These are phyloP conservation scores for Biscogniauxia marginata DNA, from an alignment of 2,329 filamentous ascomycete genomes.

Conservation along the genomic window DNA sequence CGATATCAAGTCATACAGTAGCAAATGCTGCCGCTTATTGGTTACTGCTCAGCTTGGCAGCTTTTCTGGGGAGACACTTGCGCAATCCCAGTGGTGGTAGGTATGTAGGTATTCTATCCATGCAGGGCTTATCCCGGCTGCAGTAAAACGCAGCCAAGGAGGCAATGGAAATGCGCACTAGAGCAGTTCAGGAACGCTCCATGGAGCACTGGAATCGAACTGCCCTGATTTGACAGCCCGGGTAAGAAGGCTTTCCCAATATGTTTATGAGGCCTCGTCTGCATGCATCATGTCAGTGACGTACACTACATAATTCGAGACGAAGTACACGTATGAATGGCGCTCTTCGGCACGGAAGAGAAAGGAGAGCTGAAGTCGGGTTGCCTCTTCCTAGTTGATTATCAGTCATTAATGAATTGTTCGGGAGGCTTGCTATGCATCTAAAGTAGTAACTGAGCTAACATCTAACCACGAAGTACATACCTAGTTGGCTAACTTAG, in stretches of 20 bases:
- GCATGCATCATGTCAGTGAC: neutral
- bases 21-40: no score
- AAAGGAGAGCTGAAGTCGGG: no score
- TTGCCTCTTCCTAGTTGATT: no score
- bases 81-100: conserved; percentile 4
- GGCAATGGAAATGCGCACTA: conserved; percentile 1
- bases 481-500: neutral
- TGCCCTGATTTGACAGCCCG: no score
- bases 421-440: no score
- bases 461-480: no score
- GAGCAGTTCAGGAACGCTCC: conserved; percentile 1
- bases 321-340: neutral
- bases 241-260: neutral
- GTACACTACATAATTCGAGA: neutral
- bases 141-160: conserved; percentile 1
- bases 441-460: no score
- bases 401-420: no score
- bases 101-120: conserved; percentile 1
- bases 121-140: conserved; percentile 6
- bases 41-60: neutral
- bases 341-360: neutral
- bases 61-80: conserved; percentile 6
- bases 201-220: conserved; percentile 5
- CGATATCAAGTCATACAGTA: no score
- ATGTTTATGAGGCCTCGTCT: neutral